Evolutionary conservation across 225 moss, liverwort and hornwort species (phyloP).

Genomic region (Pseudoscleropodium purum): DNA sequence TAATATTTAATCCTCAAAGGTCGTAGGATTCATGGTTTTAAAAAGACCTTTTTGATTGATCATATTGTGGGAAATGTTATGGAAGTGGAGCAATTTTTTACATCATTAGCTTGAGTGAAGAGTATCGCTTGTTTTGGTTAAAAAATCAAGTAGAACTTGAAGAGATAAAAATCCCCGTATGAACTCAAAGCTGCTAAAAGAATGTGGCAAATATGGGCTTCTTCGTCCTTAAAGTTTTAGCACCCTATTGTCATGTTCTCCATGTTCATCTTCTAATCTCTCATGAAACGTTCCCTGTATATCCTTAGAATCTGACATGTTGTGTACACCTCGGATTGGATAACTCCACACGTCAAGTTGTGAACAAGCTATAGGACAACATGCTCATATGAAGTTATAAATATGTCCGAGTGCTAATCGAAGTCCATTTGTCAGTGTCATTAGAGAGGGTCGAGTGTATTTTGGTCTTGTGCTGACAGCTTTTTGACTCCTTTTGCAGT

Average conservation of each 20-base stretch:
- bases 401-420: neutral
- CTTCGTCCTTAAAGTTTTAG: neutral
- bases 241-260: neutral
- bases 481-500: conserved; percentile 1
- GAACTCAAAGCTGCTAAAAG: neutral
- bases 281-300: neutral
- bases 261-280: neutral
- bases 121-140: neutral
- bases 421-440: neutral
- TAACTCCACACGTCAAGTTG: neutral
- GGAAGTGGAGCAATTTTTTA: neutral
- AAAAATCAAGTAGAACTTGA: neutral
- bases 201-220: neutral
- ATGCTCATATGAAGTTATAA: neutral
- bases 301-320: neutral
- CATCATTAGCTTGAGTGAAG: neutral
- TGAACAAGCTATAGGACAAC: neutral
- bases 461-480: neutral
- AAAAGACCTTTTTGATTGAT: neutral
- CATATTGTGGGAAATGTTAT: neutral
- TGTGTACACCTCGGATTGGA: neutral
- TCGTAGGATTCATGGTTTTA: neutral
- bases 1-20: neutral
- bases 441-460: neutral
- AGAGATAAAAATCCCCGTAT: neutral